phyloP scores from a whole-genome alignment of 768 basidiomycete genomes.

The Psilocybe sp. region DNA sequence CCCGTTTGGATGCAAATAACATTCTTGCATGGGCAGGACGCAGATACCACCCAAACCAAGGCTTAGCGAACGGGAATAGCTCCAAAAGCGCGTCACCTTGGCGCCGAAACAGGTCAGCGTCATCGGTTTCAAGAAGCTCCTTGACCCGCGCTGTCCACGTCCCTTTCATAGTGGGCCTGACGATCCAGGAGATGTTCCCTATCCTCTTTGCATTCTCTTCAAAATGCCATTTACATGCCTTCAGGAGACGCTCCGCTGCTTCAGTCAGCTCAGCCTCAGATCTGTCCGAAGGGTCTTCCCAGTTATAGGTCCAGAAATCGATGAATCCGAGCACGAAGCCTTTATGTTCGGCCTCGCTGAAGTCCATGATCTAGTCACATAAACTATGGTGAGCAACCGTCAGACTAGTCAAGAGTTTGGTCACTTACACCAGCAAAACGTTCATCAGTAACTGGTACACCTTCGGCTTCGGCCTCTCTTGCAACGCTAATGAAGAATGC shows the following conservation, averaged over 20 bases:
- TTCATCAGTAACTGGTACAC: constrained; percentile 9
- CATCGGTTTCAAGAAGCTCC: constrained; percentile 4
- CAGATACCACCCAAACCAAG: constrained; percentile 34
- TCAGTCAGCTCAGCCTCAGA: constrained; percentile 9
- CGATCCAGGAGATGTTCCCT: constrained; percentile 17
- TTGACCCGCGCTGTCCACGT: constrained; percentile 17
- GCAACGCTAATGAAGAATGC: constrained; percentile 25
- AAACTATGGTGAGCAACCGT: no score
- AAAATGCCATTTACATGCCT: constrained; percentile 31
- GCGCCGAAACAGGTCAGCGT: constrained; percentile 8
- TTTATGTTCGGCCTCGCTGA: constrained; percentile 29
- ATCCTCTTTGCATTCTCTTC: constrained; percentile 24
- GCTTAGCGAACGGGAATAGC: constrained; percentile 17
- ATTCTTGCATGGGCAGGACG: constrained; percentile 23
- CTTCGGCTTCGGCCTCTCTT: constrained; percentile 10
- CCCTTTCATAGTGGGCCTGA: constrained; percentile 12
- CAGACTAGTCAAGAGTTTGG: no score
- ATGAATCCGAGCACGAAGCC: constrained; percentile 28
- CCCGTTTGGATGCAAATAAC: constrained; percentile 17
- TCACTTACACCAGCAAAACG: constrained; percentile 17
- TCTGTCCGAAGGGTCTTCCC: constrained; percentile 3
- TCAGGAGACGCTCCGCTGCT: constrained; percentile 13
- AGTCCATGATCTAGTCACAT: constrained; percentile 33
- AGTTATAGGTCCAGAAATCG: constrained; percentile 17
- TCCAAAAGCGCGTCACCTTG: constrained; percentile 8